A percentile compares a stretch with the other conserved stretches of the same genome.
Conservation (phyloP, 148 eudicot species). For the Rhododendron kiyosumense region DNA sequence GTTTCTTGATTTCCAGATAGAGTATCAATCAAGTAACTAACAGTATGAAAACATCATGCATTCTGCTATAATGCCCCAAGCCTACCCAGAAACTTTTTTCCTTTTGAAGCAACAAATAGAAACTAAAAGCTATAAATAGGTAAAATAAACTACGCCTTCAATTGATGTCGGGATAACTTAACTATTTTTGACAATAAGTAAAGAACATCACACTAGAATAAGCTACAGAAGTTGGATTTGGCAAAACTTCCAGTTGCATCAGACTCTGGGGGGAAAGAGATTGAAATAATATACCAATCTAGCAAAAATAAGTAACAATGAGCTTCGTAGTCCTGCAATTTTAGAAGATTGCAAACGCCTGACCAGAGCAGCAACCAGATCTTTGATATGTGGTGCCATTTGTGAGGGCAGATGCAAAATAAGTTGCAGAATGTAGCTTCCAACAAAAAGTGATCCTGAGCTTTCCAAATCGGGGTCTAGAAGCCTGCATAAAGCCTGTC, state of each 20-base stretch:
- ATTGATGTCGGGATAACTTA: not conserved
- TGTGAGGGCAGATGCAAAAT: slow-evolving; percentile 89
- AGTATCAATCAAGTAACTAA: not conserved
- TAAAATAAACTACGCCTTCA: not conserved
- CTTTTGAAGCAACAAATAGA: not conserved
- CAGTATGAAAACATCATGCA: not conserved
- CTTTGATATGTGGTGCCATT: slow-evolving; percentile 86
- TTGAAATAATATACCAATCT: slow-evolving; percentile 56
- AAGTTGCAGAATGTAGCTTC: slow-evolving; percentile 85
- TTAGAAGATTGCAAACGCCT: slow-evolving; percentile 83
- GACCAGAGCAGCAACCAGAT: slow-evolving; percentile 78
- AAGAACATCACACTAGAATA: not conserved
- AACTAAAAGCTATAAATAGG: not conserved
- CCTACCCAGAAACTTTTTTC: not conserved
- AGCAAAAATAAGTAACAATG: slow-evolving; percentile 79
- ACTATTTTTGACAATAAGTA: not conserved
- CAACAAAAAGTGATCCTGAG: slow-evolving; percentile 94
- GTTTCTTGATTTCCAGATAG: not conserved
- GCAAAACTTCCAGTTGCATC: not conserved
- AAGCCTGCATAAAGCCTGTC: slow-evolving; percentile 58
- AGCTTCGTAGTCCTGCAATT: slow-evolving; percentile 66
- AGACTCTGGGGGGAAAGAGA: not conserved
- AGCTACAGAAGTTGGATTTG: not conserved
- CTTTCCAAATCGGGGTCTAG: slow-evolving; percentile 87
- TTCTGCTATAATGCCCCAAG: not conserved